These are phyloP conservation scores for Penicillium sclerotigenum DNA, from an alignment of 2,329 filamentous ascomycete species.

Conservation along the genomic window DNA sequence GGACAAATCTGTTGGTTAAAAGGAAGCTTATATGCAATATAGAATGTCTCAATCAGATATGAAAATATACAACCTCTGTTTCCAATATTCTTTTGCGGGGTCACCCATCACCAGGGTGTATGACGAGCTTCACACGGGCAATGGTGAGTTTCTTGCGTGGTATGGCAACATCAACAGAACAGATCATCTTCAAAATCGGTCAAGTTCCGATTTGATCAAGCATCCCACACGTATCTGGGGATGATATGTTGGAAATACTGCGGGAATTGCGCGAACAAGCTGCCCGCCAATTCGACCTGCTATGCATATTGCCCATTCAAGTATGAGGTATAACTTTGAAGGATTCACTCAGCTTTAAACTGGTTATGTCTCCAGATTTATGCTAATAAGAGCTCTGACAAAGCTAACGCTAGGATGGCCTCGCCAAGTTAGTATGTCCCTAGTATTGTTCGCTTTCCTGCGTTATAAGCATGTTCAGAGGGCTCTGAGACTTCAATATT, in stretches of 20 bases:
- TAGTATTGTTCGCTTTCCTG: background rate
- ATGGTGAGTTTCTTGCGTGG: conserved; percentile 4
- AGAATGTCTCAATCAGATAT: background rate
- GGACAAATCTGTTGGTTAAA: background rate
- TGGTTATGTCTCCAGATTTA: background rate
- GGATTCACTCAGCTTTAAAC: background rate
- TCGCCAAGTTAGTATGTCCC: background rate
- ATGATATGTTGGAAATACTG: conserved; percentile 3
- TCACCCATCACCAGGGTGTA: conserved; percentile 10
- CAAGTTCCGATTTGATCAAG: background rate
- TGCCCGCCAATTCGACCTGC: conserved; percentile 3
- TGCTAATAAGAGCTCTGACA: background rate
- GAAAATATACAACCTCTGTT: background rate
- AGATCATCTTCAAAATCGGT: background rate
- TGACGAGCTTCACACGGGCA: conserved; percentile 13
- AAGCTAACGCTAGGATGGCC: background rate
- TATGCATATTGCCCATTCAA: background rate
- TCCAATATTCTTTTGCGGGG: background rate
- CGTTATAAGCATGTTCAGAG: background rate
- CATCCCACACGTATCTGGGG: background rate
- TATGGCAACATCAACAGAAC: conserved; percentile 4
- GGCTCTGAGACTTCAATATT: background rate
- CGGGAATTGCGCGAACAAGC: conserved; percentile 16
- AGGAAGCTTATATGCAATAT: background rate
- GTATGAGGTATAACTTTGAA: too few species aligned